Evolutionary conservation across 441 rosid species (phyloP), one percentile per base, ranked within the genome.

Genomic region (Adansonia rubrostipa): DNA sequence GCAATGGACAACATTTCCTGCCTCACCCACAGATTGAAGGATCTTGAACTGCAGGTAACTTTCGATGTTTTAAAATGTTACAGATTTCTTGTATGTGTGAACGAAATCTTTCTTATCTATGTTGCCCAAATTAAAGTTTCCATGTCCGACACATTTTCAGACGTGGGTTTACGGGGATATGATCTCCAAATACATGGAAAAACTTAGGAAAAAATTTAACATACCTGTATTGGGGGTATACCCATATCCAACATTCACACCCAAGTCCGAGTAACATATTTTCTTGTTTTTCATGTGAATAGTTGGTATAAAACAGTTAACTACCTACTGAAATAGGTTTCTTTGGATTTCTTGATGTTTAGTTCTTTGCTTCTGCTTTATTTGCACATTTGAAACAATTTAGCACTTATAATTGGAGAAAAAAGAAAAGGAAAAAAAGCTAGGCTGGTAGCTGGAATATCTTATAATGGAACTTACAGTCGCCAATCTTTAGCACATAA

Each of bases 11-110:
- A 82, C 84, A 84, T 93, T 72, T 89, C 98, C 15, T 88, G 89
- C 54, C 89, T 77, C 66, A 80, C 83, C 81, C 97, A 92, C 84
- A 92, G 92, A 80, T 60, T 87, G 72, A 93, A 89, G 78, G 97
- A 94, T 73, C 88, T 89, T 72, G 98, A 93, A 80, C 90, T 91
- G 69, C 97, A 91, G 99, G 98, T 97, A 88, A 22, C 44, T 24
- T 20, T 72, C 24, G 14, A 78, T 53, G 42, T 28, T 77, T 42
- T 36, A 36, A 20, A 57, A 33, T 47, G 22, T 60, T 28, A n/a
- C 48, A 19, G n/a, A 47, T 33, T 63, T 50, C 9, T 10, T 9
- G n/a, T 53, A 33, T 24, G 5, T 15, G 47, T 71, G 15, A 7
- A 33, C 6, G 3, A 28, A 53, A 9, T 53, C 22, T 10, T 50